A percentile compares a stretch with the other conserved stretches of the same genome.
phyloP scores from a whole-genome alignment of 352 stramenopile species.

The Phytopythium sindhum region DNA sequence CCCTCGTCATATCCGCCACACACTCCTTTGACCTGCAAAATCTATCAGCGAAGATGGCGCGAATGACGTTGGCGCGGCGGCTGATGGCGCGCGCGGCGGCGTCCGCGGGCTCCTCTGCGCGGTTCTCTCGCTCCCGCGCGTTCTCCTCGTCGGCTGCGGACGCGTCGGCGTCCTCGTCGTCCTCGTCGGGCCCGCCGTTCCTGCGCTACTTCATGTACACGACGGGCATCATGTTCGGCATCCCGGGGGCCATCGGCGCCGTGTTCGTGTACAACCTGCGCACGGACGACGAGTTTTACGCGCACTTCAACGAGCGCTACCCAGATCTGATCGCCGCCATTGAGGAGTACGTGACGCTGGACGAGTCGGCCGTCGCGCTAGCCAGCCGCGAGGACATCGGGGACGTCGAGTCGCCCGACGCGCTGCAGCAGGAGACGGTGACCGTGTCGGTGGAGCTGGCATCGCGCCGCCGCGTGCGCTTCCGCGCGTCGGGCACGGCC shows the following conservation, averaged over 20 bases:
- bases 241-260: slow-evolving; percentile 51
- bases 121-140: neutral
- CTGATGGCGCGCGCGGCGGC: slow-evolving; percentile 9
- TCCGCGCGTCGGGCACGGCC: slow-evolving; percentile 52
- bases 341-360: slow-evolving; percentile 61
- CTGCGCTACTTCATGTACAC: slow-evolving; percentile 75
- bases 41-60: slow-evolving; percentile 3
- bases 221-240: slow-evolving; percentile 77
- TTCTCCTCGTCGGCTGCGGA: slow-evolving; percentile 12
- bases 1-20: slow-evolving; percentile 3
- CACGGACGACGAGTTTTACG: slow-evolving; percentile 81
- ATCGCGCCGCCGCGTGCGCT: slow-evolving; percentile 46
- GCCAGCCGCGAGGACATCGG: slow-evolving; percentile 69
- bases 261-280: slow-evolving; percentile 85
- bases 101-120: neutral
- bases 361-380: slow-evolving; percentile 36
- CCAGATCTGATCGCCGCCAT: slow-evolving; percentile 68
- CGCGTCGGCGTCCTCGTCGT: neutral
- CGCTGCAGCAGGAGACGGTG: slow-evolving; percentile 62
- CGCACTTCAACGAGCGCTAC: slow-evolving; percentile 81
- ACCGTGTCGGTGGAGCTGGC: slow-evolving; percentile 54
- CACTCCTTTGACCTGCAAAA: neutral
- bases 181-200: slow-evolving; percentile 35
- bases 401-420: slow-evolving; percentile 42
- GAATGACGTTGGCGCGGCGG: slow-evolving; percentile 13